phyloP scores from a whole-genome alignment of 441 rosid species.

The Gossypium schwendimanii region DNA sequence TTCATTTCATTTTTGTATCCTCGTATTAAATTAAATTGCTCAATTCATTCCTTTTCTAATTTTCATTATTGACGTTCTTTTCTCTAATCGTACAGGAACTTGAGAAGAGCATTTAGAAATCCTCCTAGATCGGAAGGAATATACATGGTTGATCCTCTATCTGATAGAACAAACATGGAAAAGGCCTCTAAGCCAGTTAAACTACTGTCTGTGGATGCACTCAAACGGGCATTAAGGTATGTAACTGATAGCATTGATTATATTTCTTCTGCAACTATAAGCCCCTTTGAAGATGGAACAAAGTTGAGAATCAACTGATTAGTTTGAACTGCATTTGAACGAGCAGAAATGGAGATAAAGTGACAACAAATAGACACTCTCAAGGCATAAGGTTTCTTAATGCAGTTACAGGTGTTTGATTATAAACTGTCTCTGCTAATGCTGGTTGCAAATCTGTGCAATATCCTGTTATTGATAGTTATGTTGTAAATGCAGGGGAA shows the following conservation, averaged over 20 bases:
- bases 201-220: constrained; percentile 71
- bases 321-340: constrained; percentile 8
- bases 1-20: constrained; percentile 6
- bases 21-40: not conserved
- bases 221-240: constrained; percentile 74
- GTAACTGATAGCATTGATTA: constrained; percentile 7
- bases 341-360: constrained; percentile 76
- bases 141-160: constrained; percentile 55
- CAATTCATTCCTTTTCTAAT: not conserved
- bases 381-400: constrained; percentile 89
- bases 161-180: constrained; percentile 38
- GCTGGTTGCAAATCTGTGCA: not conserved
- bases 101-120: constrained; percentile 56
- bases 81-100: constrained; percentile 36
- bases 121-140: constrained; percentile 53
- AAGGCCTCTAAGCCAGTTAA: constrained; percentile 48
- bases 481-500: constrained; percentile 37
- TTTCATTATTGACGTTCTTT: not conserved
- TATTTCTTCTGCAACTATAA: not conserved
- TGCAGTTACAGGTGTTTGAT: constrained; percentile 63
- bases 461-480: not conserved
- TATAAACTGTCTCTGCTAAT: constrained; percentile 6
- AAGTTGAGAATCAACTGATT: not conserved
- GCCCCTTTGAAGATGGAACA: not conserved
- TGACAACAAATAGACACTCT: constrained; percentile 78